Evolutionary conservation across 2,329 filamentous ascomycete species (phyloP), one percentile per base, ranked within the genome.

Genomic region (Colletotrichum gigasporum): DNA sequence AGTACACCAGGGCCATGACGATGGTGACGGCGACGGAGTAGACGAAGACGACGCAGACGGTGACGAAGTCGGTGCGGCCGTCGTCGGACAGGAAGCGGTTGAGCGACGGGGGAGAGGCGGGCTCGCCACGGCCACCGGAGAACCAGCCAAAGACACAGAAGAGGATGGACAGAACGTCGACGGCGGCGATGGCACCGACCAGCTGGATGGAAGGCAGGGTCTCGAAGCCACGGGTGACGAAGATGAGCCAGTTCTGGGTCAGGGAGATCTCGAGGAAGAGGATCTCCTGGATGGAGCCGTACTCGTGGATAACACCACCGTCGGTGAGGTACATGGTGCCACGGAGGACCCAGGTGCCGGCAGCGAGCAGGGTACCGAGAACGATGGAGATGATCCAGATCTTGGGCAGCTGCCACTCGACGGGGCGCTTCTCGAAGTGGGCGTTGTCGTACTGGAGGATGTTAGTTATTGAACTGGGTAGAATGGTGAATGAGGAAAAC

Each of bases 351-450:
- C 91, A 93, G 71, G 91, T 93, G 65, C 82, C 90, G 44, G 86
- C 74, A 58, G 91, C 90, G 41, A 93, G 88, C 44, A 92, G 79
- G 32, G 86, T 69, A 76, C 91, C 91, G 52, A 93, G 85, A 64
- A 91, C 80, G 69, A 91, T 82, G 67, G 86, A 90, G 72, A 93
- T 92, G 69, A 93, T 85, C 91, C 90, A 93, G 75, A 93, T 93
- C 85, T 93, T 93, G 68, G 90, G 90, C 68, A 93, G 77, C 80
- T 93, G 91, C 91, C 91, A 93, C 78, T 93, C 90, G 71, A 93
- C 91, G 12, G 91, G 91, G 37, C 90, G 88, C 65, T 84, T 84
- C 74, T 93, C 91, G 71, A 88, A 92, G 80, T 92, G 88, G 47
- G 91, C 91, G 75, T 93, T 92, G 75, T 93, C 91, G 81, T 93